phyloP scores from a whole-genome alignment of 805 yeast genomes.

The Saccharomycopsis amapae region DNA sequence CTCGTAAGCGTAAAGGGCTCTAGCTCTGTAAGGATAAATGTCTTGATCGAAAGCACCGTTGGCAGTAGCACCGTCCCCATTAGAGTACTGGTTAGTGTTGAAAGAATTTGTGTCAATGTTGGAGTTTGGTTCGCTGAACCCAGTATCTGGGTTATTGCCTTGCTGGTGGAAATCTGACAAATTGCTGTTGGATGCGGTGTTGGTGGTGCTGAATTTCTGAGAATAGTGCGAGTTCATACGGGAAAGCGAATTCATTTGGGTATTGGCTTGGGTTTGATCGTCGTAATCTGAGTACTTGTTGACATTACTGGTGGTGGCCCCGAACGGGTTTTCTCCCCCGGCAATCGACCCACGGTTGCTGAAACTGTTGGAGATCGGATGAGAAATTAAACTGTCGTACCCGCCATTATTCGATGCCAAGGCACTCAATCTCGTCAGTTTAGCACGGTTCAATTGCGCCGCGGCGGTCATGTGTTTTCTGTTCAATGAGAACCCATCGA shows the following conservation, averaged over 20 bases:
- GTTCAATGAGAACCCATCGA: conserved; percentile 72
- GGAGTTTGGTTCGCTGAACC: conserved; percentile 2
- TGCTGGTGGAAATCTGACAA: conserved; percentile 4
- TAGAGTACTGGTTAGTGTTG: conserved; percentile 9
- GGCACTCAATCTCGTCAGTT: conserved; percentile 11
- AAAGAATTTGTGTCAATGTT: conserved; percentile 2
- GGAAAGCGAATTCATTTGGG: conserved; percentile 19
- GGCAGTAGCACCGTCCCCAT: conserved; percentile 12
- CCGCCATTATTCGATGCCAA: conserved; percentile 11
- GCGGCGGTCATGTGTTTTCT: conserved; percentile 25
- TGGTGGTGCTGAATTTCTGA: conserved; percentile 18
- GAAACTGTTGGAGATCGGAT: conserved; percentile 19
- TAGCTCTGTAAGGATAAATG: conserved; percentile 72
- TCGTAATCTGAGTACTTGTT: conserved; percentile 22
- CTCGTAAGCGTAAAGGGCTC: conserved; percentile 77
- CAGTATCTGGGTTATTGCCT: background rate
- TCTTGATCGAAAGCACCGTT: conserved; percentile 22
- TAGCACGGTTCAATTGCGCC: conserved; percentile 11
- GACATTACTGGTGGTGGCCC: conserved; percentile 18
- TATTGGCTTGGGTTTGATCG: conserved; percentile 19
- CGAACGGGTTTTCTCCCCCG: conserved; percentile 21
- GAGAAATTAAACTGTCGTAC: conserved; percentile 17
- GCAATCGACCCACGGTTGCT: conserved; percentile 14
- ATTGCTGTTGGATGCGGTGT: conserved; percentile 6
- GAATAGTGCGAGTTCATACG: conserved; percentile 19